A percentile compares a stretch with the other conserved stretches of the same genome.
phyloP scores from a whole-genome alignment of 139 green algal genomes.

The Asterochloris erici region DNA sequence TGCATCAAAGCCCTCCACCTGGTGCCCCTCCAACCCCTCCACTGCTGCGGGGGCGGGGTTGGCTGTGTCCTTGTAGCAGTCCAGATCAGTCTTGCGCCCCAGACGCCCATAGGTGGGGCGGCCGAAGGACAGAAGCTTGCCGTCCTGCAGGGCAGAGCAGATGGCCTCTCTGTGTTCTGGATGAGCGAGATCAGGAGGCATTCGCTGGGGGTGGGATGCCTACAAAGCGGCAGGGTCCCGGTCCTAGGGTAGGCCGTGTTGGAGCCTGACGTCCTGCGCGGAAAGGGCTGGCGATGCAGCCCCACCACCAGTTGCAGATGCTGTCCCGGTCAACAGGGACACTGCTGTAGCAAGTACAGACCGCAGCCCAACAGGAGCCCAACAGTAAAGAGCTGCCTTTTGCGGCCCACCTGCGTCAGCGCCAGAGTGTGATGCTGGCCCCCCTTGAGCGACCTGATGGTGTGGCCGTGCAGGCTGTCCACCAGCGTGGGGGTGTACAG shows the following conservation, averaged over 20 bases:
- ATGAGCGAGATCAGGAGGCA: no score
- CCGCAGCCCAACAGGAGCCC: no score
- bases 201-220: no score
- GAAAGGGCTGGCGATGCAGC: no score
- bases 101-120: slow-evolving; percentile 80
- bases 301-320: no score
- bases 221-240: no score
- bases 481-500: slow-evolving; percentile 37
- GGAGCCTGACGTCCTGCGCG: no score
- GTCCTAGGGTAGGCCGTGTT: no score
- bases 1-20: slow-evolving; percentile 48
- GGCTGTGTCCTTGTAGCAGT: slow-evolving; percentile 37
- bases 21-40: slow-evolving; percentile 38
- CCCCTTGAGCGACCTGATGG: slow-evolving; percentile 21
- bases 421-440: slow-evolving; percentile 88
- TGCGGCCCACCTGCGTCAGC: slow-evolving; percentile 41
- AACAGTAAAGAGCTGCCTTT: no score
- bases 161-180: no score
- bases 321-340: no score
- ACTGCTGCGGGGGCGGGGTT: slow-evolving; percentile 23
- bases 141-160: neutral
- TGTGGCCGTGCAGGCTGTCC: slow-evolving; percentile 31
- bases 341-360: no score
- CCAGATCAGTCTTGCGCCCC: slow-evolving; percentile 45
- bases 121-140: slow-evolving; percentile 64